Conservation (phyloP, 1,284 basidiomycete species). For the Cutaneotrichosporon dermatis region DNA sequence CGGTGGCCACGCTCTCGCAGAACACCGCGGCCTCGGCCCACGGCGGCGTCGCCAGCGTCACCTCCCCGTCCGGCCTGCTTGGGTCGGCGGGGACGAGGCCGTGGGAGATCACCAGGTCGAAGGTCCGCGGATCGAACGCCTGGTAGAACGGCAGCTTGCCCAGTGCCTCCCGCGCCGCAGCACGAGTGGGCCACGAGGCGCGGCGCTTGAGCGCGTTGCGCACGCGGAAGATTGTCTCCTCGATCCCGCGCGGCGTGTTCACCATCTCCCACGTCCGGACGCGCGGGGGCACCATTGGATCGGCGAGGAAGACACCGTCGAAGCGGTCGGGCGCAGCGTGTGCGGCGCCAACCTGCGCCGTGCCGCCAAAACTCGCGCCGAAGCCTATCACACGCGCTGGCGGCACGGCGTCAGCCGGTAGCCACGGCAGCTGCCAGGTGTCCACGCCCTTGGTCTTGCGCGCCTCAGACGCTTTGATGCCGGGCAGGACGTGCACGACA, state of each 20-base stretch:
- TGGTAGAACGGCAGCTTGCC: conserved; percentile 3
- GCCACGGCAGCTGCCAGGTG: conserved; percentile 11
- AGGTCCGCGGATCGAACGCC: conserved; percentile 5
- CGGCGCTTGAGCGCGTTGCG: conserved; percentile 12
- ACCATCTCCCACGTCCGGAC: not conserved
- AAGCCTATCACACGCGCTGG: conserved; percentile 5
- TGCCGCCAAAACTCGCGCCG: conserved; percentile 71
- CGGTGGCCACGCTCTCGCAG: conserved; percentile 23
- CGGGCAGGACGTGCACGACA: conserved; percentile 51
- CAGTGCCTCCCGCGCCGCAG: conserved; percentile 3
- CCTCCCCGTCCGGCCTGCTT: conserved; percentile 16
- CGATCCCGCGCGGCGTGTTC: not conserved
- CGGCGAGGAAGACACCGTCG: conserved; percentile 57
- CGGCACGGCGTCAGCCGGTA: conserved; percentile 2
- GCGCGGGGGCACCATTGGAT: conserved; percentile 43
- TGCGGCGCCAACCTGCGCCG: conserved; percentile 3
- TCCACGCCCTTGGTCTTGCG: too few species aligned
- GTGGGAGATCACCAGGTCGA: conserved; percentile 60
- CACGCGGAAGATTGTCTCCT: conserved; percentile 1
- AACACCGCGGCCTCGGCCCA: conserved; percentile 34
- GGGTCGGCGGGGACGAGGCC: conserved; percentile 53
- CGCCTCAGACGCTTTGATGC: not conserved
- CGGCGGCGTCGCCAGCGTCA: conserved; percentile 30
- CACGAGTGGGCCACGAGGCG: conserved; percentile 4
- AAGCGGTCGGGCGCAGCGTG: conserved; percentile 6